Conservation (phyloP, 1,139 yeast species). For the Yarrowia galli region DNA sequence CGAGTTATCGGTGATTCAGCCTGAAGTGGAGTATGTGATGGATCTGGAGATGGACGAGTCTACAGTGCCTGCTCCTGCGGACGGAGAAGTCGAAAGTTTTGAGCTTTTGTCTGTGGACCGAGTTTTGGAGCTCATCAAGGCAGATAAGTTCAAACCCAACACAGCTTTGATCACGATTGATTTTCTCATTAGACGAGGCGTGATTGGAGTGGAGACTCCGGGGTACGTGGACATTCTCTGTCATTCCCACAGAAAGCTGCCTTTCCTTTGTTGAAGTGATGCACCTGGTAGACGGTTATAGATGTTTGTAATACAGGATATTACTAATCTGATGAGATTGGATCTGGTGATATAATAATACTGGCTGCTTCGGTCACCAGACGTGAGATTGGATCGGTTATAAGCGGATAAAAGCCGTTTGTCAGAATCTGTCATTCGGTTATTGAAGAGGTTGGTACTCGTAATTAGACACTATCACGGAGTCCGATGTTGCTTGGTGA, state of each 20-base stretch:
- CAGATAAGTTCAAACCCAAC: conserved; percentile 83
- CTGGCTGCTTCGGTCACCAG: too few relatives aligned
- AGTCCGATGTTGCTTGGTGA: too few relatives aligned
- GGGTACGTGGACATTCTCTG: conserved; percentile 23
- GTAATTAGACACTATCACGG: too few relatives aligned
- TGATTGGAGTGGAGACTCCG: conserved; percentile 7
- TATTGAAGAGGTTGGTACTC: too few relatives aligned
- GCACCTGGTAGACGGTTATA: too few relatives aligned
- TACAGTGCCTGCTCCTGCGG: conserved; percentile 73
- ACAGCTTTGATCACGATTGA: conserved; percentile 82
- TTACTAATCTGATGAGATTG: too few relatives aligned
- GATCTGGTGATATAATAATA: too few relatives aligned
- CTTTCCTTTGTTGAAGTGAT: conserved; percentile 27
- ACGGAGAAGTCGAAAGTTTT: conserved; percentile 85
- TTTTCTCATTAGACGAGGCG: conserved; percentile 83
- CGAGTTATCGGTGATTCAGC: conserved; percentile 71
- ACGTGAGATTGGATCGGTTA: too few relatives aligned
- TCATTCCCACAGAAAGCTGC: conserved; percentile 20
- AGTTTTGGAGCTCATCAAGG: conserved; percentile 57
- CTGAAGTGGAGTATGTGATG: conserved; percentile 83
- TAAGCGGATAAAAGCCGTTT: too few relatives aligned
- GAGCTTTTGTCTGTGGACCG: conserved; percentile 66
- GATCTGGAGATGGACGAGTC: conserved; percentile 67
- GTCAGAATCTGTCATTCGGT: too few relatives aligned
- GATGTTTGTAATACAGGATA: too few relatives aligned